Evolutionary conservation across 2,329 filamentous ascomycete genomes (phyloP).

Genomic region (Cordyceps tenuipes): DNA sequence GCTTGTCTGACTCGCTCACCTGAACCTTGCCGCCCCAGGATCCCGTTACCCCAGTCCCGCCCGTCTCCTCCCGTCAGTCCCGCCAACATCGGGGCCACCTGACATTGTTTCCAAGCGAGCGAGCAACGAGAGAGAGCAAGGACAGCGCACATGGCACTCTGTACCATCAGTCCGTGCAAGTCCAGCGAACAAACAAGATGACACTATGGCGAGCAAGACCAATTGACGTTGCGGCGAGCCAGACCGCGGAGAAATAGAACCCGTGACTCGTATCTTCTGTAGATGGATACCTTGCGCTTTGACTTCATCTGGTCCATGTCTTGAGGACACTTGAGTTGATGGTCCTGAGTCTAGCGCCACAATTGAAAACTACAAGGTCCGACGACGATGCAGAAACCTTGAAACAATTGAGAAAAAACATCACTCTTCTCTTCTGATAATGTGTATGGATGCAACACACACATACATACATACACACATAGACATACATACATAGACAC

Average conservation of each 20-base stretch:
- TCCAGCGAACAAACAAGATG: too few species aligned
- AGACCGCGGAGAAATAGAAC: background rate
- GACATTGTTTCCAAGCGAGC: background rate
- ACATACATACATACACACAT: too few species aligned
- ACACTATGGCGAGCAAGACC: background rate
- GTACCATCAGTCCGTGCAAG: background rate
- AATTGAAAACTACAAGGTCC: background rate
- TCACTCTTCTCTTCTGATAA: background rate
- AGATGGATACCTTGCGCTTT: too few species aligned
- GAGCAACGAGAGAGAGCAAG: background rate
- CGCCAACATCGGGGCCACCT: background rate
- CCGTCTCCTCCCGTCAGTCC: too few species aligned
- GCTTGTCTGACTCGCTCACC: too few species aligned
- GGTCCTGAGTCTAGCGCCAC: background rate
- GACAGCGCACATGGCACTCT: too few species aligned
- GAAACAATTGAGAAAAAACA: background rate
- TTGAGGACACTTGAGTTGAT: background rate
- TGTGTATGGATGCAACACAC: too few species aligned
- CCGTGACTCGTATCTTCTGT: background rate
- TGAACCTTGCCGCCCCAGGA: too few species aligned
- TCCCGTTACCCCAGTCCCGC: too few species aligned
- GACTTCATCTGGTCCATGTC: background rate
- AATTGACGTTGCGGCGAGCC: background rate
- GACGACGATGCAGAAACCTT: background rate
- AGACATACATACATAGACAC: too few species aligned